Conservation (phyloP, 2,329 filamentous ascomycete species). For the Ophiostoma quercus region DNA sequence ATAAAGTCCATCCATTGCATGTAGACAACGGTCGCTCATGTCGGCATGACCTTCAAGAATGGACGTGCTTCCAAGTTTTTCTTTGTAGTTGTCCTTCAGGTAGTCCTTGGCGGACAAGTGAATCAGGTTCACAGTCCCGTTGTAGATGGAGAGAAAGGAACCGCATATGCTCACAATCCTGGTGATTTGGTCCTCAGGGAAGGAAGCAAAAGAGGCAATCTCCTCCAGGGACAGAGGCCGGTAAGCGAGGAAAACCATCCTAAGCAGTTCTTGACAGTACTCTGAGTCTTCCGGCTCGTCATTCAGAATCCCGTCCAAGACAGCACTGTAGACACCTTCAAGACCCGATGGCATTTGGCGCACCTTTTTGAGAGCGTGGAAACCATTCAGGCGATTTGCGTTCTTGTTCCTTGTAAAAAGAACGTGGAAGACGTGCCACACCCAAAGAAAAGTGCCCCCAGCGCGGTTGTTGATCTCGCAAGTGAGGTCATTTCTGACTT, state of each 20-base stretch:
- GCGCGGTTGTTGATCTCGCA: background rate
- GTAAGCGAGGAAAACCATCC: background rate
- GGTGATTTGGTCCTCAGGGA: background rate
- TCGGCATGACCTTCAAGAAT: background rate
- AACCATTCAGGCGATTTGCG: background rate
- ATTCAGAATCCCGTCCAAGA: background rate
- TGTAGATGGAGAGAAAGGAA: background rate
- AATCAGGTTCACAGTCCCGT: background rate
- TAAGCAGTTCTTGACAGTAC: background rate
- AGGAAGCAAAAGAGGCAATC: background rate
- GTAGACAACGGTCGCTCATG: background rate
- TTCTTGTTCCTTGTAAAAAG: background rate
- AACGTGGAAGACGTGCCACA: conserved; percentile 4
- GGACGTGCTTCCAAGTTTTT: background rate
- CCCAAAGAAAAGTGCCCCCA: conserved; percentile 1
- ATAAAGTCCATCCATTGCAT: background rate
- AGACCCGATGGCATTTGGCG: background rate
- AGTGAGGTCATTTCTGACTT: background rate
- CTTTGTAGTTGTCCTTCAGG: background rate
- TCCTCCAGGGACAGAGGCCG: background rate
- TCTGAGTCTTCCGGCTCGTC: background rate
- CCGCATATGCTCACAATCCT: background rate
- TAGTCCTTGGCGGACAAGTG: conserved; percentile 3
- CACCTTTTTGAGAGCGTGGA: background rate
- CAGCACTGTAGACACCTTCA: background rate